A percentile compares a stretch with the other conserved stretches of the same genome.
phyloP scores from a whole-genome alignment of 1,284 basidiomycete species.

The Cystobasidium pallidum region DNA sequence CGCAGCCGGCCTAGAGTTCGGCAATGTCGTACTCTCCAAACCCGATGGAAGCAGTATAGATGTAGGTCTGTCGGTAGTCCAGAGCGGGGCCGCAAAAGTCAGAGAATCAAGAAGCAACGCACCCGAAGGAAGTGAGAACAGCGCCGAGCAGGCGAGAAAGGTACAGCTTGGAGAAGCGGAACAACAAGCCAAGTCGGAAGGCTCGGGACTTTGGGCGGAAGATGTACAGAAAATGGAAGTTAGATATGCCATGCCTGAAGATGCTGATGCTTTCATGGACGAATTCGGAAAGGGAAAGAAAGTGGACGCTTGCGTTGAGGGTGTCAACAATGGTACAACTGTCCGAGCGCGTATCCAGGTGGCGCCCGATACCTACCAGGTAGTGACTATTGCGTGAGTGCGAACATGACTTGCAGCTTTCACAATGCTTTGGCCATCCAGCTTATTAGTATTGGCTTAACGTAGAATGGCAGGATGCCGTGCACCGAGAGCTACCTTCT shows the following conservation, averaged over 20 bases:
- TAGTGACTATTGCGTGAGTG: constrained; percentile 67
- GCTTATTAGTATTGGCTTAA: constrained; percentile 13
- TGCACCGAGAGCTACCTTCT: constrained; percentile 67
- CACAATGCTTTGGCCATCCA: neutral
- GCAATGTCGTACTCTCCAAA: constrained; percentile 67
- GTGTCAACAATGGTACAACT: constrained; percentile 90
- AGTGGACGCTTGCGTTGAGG: constrained; percentile 89
- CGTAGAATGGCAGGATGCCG: constrained; percentile 79
- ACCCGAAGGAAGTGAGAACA: constrained; percentile 58
- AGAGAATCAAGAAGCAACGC: constrained; percentile 75
- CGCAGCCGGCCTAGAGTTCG: constrained; percentile 68
- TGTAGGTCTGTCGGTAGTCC: constrained; percentile 75
- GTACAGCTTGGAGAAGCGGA: constrained; percentile 61
- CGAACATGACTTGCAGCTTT: neutral
- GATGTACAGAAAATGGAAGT: constrained; percentile 68
- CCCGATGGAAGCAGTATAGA: constrained; percentile 58
- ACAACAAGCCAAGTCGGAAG: constrained; percentile 78
- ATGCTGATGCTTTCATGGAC: constrained; percentile 82
- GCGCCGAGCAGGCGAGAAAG: constrained; percentile 57
- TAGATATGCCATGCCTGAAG: constrained; percentile 83
- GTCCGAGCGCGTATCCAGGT: constrained; percentile 85
- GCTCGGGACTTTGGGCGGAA: constrained; percentile 77
- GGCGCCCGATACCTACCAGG: constrained; percentile 83
- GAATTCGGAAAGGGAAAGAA: constrained; percentile 83
- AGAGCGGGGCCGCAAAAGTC: constrained; percentile 86